These are phyloP conservation scores for Penicillium chermesinum DNA, from an alignment of 495 filamentous ascomycete genomes.

Conservation along the genomic window DNA sequence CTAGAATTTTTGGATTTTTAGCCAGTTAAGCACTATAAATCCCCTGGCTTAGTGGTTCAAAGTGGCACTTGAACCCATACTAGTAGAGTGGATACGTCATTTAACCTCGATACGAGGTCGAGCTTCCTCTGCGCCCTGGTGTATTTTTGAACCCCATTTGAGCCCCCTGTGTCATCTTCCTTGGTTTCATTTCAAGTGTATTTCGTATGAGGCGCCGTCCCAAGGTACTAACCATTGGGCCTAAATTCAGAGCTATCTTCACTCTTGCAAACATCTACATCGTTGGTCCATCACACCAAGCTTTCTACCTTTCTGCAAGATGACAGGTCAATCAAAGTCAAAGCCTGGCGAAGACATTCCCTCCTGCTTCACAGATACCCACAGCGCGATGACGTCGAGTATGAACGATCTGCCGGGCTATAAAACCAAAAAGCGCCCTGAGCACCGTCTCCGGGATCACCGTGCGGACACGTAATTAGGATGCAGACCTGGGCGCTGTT, in stretches of 20 bases:
- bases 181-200: too few relatives aligned
- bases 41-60: too few relatives aligned
- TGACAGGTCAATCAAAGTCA: neutral
- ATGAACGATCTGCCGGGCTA: conserved; percentile 52
- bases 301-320: neutral
- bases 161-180: too few relatives aligned
- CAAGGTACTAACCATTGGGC: too few relatives aligned
- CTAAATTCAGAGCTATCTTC: too few relatives aligned
- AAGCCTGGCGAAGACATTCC: conserved; percentile 4
- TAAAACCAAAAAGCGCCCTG: conserved; percentile 50
- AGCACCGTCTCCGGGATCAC: conserved; percentile 56
- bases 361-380: conserved; percentile 55
- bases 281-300: neutral
- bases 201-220: too few relatives aligned
- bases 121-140: neutral
- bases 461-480: conserved; percentile 53
- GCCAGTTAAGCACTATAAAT: too few relatives aligned
- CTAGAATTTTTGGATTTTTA: too few relatives aligned
- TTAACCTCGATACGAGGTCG: neutral
- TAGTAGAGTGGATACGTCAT: neutral
- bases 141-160: too few relatives aligned
- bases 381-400: conserved; percentile 52
- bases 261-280: too few relatives aligned
- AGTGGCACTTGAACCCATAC: too few relatives aligned
- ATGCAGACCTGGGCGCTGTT: conserved; percentile 39